Percentiles rank a stretch among this genome's conserved stretches.
These are phyloP conservation scores for Beauveria scarabaeidicola DNA, from an alignment of 2,329 filamentous ascomycete species.

Conservation along the genomic window DNA sequence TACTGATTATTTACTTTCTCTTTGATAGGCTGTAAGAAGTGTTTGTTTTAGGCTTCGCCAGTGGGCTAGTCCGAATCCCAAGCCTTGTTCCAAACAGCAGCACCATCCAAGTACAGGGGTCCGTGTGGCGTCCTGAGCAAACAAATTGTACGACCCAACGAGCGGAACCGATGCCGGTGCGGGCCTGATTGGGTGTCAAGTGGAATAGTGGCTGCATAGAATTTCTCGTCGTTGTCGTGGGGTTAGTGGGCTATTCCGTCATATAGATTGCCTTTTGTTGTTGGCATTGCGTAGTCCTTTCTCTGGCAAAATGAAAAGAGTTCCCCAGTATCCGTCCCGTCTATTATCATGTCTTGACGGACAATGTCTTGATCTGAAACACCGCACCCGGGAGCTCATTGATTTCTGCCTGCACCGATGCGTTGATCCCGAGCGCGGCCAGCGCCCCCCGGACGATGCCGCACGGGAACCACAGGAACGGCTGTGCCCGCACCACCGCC, in stretches of 20 bases:
- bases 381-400: conserved; percentile 79
- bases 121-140: background rate
- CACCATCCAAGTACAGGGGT: background rate
- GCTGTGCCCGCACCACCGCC: conserved; percentile 66
- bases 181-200: background rate
- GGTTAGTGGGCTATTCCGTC: background rate
- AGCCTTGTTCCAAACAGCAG: background rate
- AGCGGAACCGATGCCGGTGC: background rate
- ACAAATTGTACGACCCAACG: background rate
- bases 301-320: background rate
- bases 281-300: background rate
- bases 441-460: conserved; percentile 88
- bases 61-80: background rate
- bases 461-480: conserved; percentile 94
- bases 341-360: conserved; percentile 48
- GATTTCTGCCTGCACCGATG: conserved; percentile 85
- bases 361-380: conserved; percentile 88
- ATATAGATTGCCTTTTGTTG: background rate
- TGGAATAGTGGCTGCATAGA: background rate
- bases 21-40: conserved; percentile 9
- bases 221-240: background rate
- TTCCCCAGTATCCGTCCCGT: background rate
- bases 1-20: conserved; percentile 25
- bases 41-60: background rate
- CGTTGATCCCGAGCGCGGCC: conserved; percentile 82